phyloP scores from a whole-genome alignment of 129 eudicot genomes.

The Logfia minima region DNA sequence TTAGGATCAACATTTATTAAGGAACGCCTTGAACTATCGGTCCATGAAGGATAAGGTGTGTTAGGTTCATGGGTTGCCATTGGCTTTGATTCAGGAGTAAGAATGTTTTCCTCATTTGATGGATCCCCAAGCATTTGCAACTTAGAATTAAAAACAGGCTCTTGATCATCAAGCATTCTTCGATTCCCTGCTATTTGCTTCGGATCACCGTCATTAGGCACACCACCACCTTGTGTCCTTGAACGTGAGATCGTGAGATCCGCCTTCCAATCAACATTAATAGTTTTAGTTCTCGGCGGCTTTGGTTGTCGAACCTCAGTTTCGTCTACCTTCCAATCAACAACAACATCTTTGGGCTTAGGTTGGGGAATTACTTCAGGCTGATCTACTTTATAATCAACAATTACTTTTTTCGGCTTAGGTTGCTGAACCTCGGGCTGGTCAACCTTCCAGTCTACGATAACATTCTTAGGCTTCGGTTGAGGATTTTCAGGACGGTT shows the following conservation, averaged over 20 bases:
- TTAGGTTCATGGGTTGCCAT: neutral
- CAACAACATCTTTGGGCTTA: neutral
- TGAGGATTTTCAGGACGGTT: constrained; percentile 2
- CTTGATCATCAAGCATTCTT: constrained; percentile 33
- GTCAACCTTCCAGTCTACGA: constrained; percentile 5
- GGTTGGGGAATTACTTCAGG: constrained; percentile 8
- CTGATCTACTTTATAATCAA: neutral
- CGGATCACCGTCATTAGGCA: neutral
- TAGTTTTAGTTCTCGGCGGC: neutral
- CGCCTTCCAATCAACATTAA: constrained; percentile 10
- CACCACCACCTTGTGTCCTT: neutral
- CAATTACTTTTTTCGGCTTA: neutral
- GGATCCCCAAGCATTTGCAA: constrained; percentile 10
- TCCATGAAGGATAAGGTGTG: constrained; percentile 36
- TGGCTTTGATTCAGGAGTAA: neutral
- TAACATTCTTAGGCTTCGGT: constrained; percentile 12
- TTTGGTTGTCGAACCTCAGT: constrained; percentile 4
- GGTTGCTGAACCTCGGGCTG: neutral
- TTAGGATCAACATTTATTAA: constrained; percentile 24
- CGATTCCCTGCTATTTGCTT: constrained; percentile 21
- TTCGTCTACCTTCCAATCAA: neutral
- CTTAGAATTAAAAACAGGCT: constrained; percentile 3
- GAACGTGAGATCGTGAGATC: constrained; percentile 2
- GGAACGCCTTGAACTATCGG: constrained; percentile 27
- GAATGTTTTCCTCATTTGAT: constrained; percentile 1